Percentiles rank a stretch among this genome's conserved stretches.
These are phyloP conservation scores for Parafenestella ontariensis DNA, from an alignment of 2,329 filamentous ascomycete genomes.

Conservation along the genomic window DNA sequence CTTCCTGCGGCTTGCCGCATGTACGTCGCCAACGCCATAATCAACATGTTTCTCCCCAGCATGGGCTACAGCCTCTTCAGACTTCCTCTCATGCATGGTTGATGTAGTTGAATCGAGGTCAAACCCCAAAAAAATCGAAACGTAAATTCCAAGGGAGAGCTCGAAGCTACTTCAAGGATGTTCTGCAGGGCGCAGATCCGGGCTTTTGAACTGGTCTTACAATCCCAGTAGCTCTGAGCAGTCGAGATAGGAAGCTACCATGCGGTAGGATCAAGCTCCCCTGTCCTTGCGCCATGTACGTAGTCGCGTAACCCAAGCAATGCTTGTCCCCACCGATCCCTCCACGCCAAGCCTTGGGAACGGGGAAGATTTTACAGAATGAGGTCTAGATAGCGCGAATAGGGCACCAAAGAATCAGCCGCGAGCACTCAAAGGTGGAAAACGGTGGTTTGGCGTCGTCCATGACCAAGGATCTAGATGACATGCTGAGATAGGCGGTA, in stretches of 20 bases:
- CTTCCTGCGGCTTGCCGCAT: constrained; percentile 19
- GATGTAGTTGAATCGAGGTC: not conserved
- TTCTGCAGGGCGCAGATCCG: not conserved
- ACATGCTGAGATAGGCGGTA: constrained; percentile 9
- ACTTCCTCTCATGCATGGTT: constrained; percentile 28
- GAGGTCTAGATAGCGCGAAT: not conserved
- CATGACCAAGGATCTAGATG: constrained; percentile 3
- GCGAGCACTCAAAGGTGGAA: constrained; percentile 1
- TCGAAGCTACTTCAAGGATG: not conserved
- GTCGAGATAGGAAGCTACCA: constrained; percentile 8
- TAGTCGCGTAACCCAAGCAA: constrained; percentile 7
- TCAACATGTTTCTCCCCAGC: constrained; percentile 7
- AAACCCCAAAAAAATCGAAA: no score
- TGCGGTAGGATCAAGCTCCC: constrained; percentile 8
- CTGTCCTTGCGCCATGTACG: constrained; percentile 5
- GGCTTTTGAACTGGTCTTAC: constrained; percentile 1
- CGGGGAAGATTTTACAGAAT: not conserved
- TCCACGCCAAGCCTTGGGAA: not conserved
- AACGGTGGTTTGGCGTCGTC: not conserved
- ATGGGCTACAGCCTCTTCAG: constrained; percentile 5
- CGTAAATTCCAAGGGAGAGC: not conserved
- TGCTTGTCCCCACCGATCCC: constrained; percentile 3
- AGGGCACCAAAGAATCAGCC: not conserved
- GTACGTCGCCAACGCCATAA: constrained; percentile 18
- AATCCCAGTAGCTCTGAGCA: not conserved